Evolutionary conservation across 1,139 yeast genomes (phyloP), one percentile per base, ranked within the genome.

Genomic region (Blastobotrys ciferrii): DNA sequence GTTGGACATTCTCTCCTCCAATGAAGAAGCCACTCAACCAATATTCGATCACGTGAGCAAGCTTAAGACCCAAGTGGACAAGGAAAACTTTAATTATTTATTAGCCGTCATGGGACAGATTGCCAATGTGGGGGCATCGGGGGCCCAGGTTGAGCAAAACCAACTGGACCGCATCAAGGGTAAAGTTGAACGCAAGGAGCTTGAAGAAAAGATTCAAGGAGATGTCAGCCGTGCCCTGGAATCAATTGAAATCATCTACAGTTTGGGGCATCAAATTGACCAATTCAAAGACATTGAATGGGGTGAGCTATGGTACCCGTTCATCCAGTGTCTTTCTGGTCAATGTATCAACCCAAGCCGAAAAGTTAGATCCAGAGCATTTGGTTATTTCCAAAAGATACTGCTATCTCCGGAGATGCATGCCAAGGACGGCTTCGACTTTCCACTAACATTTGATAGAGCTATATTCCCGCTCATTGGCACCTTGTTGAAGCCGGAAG

Each of bases 301-400:
- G 56, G 38, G 50, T 25, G 46, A 39, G 6, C 46, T 53, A n/a
- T 62, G 65, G 65, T 48, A 48, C 30, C 53, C 53, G 6, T 61
- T 55, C 44, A 54, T 57, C 5, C 48, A 87, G 62, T 92, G 94
- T 0, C 73, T 89, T 51, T 88, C 94, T 0, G 91, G 85, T 58
- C 96, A 89, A 66, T 87, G 96, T 63, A 78, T 86, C 64, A 89
- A 88, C 59, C 95, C 95, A 7, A 87, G 95, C 63, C 75, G 87
- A 32, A 89, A 85, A 61, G 73, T 89, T 11, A 73, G 96, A 42
- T 68, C 76, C 0, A 78, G 73, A 64, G 92, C 96, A 0, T 57
- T 69, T 42, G 56, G 51, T 69, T 75, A 49, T 62, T 77, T 14
- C 69, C 89, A 59, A 81, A 80, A 58, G 62, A 69, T 49, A 62